Evolutionary conservation across 345 rosid genomes (phyloP).

Genomic region (Populus ilicifolia): DNA sequence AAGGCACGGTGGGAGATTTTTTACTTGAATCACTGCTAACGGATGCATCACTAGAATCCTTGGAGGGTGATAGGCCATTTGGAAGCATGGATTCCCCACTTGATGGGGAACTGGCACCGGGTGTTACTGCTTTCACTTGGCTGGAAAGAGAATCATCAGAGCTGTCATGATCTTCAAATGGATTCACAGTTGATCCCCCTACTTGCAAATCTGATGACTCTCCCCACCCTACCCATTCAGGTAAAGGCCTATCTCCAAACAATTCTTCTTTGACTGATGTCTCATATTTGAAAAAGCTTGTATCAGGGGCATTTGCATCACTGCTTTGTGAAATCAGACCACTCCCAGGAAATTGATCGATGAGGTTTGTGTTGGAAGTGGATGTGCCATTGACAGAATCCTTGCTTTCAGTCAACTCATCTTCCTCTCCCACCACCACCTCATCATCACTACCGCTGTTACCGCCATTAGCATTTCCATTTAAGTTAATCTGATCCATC

Average conservation of each 20-base stretch:
- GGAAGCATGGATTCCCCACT: constrained; percentile 44
- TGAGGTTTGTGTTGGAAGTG: constrained; percentile 37
- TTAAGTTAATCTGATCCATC: constrained; percentile 80
- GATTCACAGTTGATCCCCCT: constrained; percentile 58
- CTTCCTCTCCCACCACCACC: constrained; percentile 78
- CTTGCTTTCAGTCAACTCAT: constrained; percentile 53
- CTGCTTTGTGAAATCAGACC: constrained; percentile 26
- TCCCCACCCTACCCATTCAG: constrained; percentile 93
- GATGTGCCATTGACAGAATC: constrained; percentile 42
- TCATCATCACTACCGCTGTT: constrained; percentile 88
- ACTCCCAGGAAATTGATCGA: constrained; percentile 30
- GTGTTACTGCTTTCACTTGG: constrained; percentile 29
- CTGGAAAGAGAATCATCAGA: constrained; percentile 34
- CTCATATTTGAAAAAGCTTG: constrained; percentile 55
- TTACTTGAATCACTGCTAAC: constrained; percentile 34
- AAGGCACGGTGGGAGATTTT: constrained; percentile 44
- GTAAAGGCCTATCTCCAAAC: constrained; percentile 51
- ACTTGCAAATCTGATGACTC: constrained; percentile 55
- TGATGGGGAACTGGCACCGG: constrained; percentile 32
- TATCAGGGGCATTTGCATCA: constrained; percentile 37
- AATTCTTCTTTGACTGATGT: constrained; percentile 49
- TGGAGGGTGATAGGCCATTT: constrained; percentile 50
- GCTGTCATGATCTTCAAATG: constrained; percentile 51
- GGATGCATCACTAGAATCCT: constrained; percentile 38
- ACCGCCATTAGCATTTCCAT: constrained; percentile 53